Base-by-base conservation (phyloP, 75 land plant species). In the Selaginella tamariscina region DNA sequence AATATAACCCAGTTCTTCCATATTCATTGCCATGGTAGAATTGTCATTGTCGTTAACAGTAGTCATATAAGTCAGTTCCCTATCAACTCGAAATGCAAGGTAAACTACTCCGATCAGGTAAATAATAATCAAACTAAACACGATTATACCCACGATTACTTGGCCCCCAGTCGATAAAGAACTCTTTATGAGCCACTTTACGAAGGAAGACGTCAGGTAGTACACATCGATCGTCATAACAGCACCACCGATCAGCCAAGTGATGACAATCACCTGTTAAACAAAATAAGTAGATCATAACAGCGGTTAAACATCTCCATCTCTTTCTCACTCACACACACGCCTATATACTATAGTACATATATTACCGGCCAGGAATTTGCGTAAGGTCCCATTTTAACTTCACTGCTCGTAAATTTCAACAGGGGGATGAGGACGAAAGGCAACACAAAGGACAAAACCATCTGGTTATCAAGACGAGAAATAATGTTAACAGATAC, bases 321-420 rank as follows among this genome's bases (percentile, higher is more conserved):
- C 8, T 59, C 62, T 59, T 23, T 8, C 62, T 9, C 62, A n/a
- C n/a, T n/a, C n/a, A n/a, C n/a, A n/a, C n/a, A n/a, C n/a, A n/a
- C n/a, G n/a, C n/a, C n/a, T n/a, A n/a, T n/a, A n/a, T n/a, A n/a
- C n/a, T n/a, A n/a, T n/a, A n/a, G n/a, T n/a, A n/a, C n/a, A n/a
- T n/a, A n/a, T n/a, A n/a, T 59, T 26, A 59, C 62, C 23, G 26
- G 62, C 62, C 26, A 23, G 8, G 62, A 59, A n/a, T 59, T 59
- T 2, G 26, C 62, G 23, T 59, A 27, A 59, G 62, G 62, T 59
- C 62, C 62, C 62, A 59, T 59, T 59, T 59, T 59, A 8, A 59
- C 62, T 23, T 59, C 21, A 23, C 62, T 59, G 21, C 62, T 59
- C 8, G 62, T 59, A 23, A 59, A 59, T 59, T 59, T 59, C 23